A percentile compares a stretch with the other conserved stretches of the same genome.
These are phyloP conservation scores for Azolla pinnata DNA, from an alignment of 75 land plant genomes.

Conservation along the genomic window DNA sequence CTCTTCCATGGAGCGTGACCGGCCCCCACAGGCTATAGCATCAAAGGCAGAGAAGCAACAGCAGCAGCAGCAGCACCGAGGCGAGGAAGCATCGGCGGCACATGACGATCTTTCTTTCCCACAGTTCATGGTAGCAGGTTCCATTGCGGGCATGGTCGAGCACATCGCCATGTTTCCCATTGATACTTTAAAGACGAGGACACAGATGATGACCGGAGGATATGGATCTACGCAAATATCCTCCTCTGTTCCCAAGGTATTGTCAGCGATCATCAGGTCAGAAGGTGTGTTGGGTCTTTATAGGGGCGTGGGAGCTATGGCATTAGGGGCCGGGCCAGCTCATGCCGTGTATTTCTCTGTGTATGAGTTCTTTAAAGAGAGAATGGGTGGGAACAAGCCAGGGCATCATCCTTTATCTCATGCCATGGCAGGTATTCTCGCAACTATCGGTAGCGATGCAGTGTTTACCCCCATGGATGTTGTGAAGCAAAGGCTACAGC, in stretches of 20 bases:
- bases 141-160: constrained; percentile 54
- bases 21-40: too few relatives aligned
- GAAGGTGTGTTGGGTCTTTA: constrained; percentile 44
- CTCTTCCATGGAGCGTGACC: too few relatives aligned
- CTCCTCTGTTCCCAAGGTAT: constrained; percentile 10
- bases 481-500: constrained; percentile 64
- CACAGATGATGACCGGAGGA: constrained; percentile 28
- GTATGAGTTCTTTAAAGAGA: constrained; percentile 38
- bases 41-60: too few relatives aligned
- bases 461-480: constrained; percentile 70
- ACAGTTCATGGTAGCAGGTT: constrained; percentile 71
- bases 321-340: constrained; percentile 60
- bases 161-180: constrained; percentile 76
- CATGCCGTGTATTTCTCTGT: constrained; percentile 64
- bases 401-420: constrained; percentile 27
- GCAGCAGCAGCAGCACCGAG: too few relatives aligned
- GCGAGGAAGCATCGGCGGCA: too few relatives aligned
- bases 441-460: constrained; percentile 61
- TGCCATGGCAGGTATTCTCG: constrained; percentile 36
- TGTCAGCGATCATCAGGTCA: constrained; percentile 22
- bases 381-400: constrained; percentile 12
- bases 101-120: constrained; percentile 58
- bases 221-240: constrained; percentile 12
- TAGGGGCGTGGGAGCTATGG: constrained; percentile 62
- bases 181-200: constrained; percentile 65